Base-by-base conservation (phyloP, 2,329 filamentous ascomycete genomes). In the Parastagonospora nodorum region DNA sequence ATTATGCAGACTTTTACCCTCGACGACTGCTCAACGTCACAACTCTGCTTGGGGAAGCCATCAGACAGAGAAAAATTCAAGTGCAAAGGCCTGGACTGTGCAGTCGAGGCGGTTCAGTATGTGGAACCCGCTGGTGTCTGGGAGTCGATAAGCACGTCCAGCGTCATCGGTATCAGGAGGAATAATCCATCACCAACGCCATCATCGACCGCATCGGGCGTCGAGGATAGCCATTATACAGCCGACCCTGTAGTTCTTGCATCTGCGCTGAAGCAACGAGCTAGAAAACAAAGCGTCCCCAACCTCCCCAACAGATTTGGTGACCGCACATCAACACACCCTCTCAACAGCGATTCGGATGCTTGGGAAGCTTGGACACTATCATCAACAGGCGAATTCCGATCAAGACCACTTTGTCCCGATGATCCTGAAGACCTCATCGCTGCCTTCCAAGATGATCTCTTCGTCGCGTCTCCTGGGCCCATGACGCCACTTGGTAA, bases 381-480 rank as follows among this genome's bases (percentile, higher is more conserved):
- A 15, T 77, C 77, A 5, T 66, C 74, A 1, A 68, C 74, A 12
- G 81, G 81, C 35, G 77, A 78, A 15, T 71, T 80, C 16, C 70
- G 75, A 41, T 70, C 70, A 0, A 63, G 72, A 19, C 73, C 75
- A 9, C 63, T 80, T n/a, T 19, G 52, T 6, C 51, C 61, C 2
- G 57, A 64, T 14, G 48, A 63, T 16, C 16, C 50, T 15, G 52
- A 64, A 2, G 57, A 58, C 7, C 45, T 53, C 10, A 36, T 53
- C 6, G 53, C 50, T 7, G 52, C 48, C 5, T 55, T 54, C 15
- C 60, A 62, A 30, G 77, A 80, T 2, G 79, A 84, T 49, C 77
- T 92, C 4, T 83, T 90, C 40, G 84, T 90, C 16, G 82, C 82
- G 2, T 80, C 80, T 39, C 75, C 88, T 1, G 89, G 89, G 0